Evolutionary conservation across 306 rosid species (phyloP).

Genomic region (Corylus americana): DNA sequence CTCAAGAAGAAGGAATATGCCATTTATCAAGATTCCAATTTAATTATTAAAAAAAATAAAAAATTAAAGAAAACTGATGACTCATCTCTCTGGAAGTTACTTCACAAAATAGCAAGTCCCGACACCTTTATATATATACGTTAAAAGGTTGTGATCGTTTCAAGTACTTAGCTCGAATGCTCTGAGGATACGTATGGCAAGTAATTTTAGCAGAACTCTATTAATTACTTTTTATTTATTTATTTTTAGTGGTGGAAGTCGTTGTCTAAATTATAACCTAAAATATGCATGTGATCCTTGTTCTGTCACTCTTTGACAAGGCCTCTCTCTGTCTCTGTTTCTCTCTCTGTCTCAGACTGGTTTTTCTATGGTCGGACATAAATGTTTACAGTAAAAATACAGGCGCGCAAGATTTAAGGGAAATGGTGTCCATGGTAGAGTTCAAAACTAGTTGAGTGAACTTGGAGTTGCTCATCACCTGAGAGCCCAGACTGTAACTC

Average conservation of each 20-base stretch:
- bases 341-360: not conserved
- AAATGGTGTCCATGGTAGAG: not conserved
- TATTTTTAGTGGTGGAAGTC: not conserved
- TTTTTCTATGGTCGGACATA: too few relatives aligned
- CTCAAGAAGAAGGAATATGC: not conserved
- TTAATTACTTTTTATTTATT: not conserved
- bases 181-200: too few relatives aligned
- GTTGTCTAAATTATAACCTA: not conserved
- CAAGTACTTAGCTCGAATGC: too few relatives aligned
- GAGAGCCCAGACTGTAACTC: slow-evolving; percentile 23
- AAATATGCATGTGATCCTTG: slow-evolving; percentile 8
- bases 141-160: too few relatives aligned
- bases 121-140: too few relatives aligned
- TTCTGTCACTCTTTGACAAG: not conserved
- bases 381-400: too few relatives aligned
- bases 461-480: slow-evolving; percentile 8
- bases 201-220: not conserved
- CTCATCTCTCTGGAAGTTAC: slow-evolving; percentile 14
- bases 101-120: not conserved
- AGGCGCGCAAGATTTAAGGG: too few relatives aligned
- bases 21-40: not conserved
- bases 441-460: not conserved
- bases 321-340: slow-evolving; percentile 6
- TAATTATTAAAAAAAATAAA: not conserved
- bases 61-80: not conserved